Conservation (phyloP, 2,329 filamentous ascomycete genomes). For the Cucurbitaria berberidis region DNA sequence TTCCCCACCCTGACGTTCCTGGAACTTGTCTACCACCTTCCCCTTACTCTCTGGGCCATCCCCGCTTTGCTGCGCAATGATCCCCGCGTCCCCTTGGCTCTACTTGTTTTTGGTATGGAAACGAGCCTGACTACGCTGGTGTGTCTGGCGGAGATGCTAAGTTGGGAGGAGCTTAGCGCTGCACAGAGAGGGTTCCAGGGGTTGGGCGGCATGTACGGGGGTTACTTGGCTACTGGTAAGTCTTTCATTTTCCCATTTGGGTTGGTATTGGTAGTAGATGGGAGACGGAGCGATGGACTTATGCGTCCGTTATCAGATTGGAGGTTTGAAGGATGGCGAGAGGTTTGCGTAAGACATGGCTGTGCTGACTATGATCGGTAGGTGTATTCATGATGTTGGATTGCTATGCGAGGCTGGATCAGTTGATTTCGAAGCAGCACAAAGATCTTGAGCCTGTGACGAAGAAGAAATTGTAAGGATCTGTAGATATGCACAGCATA, state of each 20-base stretch:
- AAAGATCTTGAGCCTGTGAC: constrained; percentile 33
- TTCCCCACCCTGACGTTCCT: constrained; percentile 64
- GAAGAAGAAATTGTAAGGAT: constrained; percentile 37
- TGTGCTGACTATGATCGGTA: constrained; percentile 6
- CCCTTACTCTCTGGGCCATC: constrained; percentile 66
- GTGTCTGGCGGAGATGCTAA: constrained; percentile 66
- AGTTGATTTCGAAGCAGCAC: constrained; percentile 28
- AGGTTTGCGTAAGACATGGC: neutral
- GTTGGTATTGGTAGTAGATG: neutral
- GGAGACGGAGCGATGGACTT: neutral
- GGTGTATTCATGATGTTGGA: constrained; percentile 47
- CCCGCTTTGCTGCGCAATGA: constrained; percentile 63
- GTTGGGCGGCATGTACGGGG: constrained; percentile 48
- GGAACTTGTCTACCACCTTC: constrained; percentile 67
- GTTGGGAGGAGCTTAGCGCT: constrained; percentile 53
- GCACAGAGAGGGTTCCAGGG: constrained; percentile 36
- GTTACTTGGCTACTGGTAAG: constrained; percentile 44
- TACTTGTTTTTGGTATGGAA: constrained; percentile 66
- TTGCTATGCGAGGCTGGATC: constrained; percentile 42
- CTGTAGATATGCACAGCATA: neutral
- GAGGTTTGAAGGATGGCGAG: neutral
- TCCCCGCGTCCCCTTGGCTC: constrained; percentile 63
- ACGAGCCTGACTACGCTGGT: constrained; percentile 67
- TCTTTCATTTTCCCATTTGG: constrained; percentile 9
- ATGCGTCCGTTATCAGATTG: too few species aligned